These are phyloP conservation scores for Candida vartiovaarae DNA, from an alignment of 805 yeast genomes.

Conservation along the genomic window DNA sequence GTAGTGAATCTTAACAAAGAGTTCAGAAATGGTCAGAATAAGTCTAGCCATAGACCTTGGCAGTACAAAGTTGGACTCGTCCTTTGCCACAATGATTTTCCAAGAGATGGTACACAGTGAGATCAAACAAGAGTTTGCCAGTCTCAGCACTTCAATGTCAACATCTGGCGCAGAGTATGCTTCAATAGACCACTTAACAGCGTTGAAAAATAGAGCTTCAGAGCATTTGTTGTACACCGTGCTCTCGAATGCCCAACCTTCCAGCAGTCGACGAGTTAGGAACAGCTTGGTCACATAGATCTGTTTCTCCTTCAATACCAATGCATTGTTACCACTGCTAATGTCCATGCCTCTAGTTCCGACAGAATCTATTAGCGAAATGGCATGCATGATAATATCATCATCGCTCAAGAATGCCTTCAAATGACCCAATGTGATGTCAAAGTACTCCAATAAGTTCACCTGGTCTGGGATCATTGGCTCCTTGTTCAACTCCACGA, in stretches of 20 bases:
- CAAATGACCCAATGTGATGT: constrained; percentile 43
- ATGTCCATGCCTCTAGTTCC: constrained; percentile 44
- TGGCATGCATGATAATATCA: constrained; percentile 35
- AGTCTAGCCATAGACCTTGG: constrained; percentile 44
- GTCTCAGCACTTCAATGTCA: constrained; percentile 54
- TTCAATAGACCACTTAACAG: constrained; percentile 53
- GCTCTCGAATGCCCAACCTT: constrained; percentile 27
- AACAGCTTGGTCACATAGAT: constrained; percentile 57
- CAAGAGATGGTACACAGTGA: constrained; percentile 38
- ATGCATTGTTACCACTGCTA: constrained; percentile 28
- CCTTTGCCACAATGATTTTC: constrained; percentile 27
- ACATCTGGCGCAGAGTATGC: constrained; percentile 35
- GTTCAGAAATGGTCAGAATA: constrained; percentile 45
- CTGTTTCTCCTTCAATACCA: constrained; percentile 31
- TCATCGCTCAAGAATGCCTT: constrained; percentile 31
- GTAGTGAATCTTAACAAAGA: constrained; percentile 47
- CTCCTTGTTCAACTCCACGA: constrained; percentile 41
- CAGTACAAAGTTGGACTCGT: constrained; percentile 28
- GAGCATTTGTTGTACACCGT: constrained; percentile 28
- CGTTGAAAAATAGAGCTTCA: constrained; percentile 36
- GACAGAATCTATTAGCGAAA: constrained; percentile 43
- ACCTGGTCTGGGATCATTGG: constrained; percentile 54
- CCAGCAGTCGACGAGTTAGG: constrained; percentile 49
- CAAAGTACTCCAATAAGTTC: constrained; percentile 53
- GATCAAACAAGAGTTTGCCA: constrained; percentile 53